Evolutionary conservation across 2,329 filamentous ascomycete genomes (phyloP).

Genomic region (Hypoxylon rubiginosum): DNA sequence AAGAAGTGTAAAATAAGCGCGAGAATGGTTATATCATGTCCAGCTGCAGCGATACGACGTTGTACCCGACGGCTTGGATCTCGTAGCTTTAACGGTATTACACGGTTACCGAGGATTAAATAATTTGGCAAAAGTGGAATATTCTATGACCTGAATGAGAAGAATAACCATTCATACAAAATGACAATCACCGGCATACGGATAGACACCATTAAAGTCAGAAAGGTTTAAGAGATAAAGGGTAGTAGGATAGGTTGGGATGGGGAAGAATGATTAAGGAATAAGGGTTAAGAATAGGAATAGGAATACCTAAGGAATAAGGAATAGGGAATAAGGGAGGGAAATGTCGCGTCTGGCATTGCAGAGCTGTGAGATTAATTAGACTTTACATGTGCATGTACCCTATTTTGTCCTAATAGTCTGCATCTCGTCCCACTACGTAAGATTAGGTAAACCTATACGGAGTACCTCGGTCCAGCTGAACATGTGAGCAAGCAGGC

Average conservation of each 20-base stretch:
- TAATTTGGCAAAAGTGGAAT: constrained; percentile 17
- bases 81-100: background rate
- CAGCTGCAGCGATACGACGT: constrained; percentile 35
- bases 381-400: constrained; percentile 19
- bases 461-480: constrained; percentile 32
- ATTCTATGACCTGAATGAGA: constrained; percentile 18
- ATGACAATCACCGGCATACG: background rate
- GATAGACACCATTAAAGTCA: background rate
- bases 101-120: background rate
- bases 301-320: no score
- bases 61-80: constrained; percentile 15
- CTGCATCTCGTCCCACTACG: constrained; percentile 25
- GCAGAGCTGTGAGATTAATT: constrained; percentile 28
- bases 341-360: constrained; percentile 29
- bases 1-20: constrained; percentile 1
- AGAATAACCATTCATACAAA: constrained; percentile 28
- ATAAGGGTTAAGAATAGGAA: background rate
- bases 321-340: constrained; percentile 5
- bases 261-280: background rate
- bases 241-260: background rate
- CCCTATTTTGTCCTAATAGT: constrained; percentile 13
- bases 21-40: constrained; percentile 17
- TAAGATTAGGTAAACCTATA: constrained; percentile 31
- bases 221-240: background rate
- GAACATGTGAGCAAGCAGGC: constrained; percentile 29